A percentile compares a stretch with the other conserved stretches of the same genome.
phyloP scores from a whole-genome alignment of 306 rosid genomes.

The Rubus parviflorus region DNA sequence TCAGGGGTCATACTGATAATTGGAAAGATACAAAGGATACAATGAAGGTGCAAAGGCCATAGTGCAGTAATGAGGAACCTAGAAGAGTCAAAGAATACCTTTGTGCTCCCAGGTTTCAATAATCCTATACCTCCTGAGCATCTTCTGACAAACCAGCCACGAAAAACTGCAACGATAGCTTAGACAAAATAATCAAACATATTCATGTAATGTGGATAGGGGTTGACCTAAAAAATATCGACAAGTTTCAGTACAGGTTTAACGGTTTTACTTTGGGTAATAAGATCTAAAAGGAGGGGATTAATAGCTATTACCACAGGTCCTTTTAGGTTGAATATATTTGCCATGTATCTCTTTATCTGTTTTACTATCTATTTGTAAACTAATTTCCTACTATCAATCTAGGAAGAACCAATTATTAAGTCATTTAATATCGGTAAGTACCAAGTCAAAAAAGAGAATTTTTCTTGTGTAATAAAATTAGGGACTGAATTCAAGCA shows the following conservation, averaged over 20 bases:
- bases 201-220: background rate
- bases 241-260: background rate
- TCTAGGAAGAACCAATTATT: too few species aligned
- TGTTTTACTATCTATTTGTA: background rate
- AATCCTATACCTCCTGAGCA: slow-evolving; percentile 83
- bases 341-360: background rate
- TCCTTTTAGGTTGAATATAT: background rate
- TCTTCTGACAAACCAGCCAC: slow-evolving; percentile 90
- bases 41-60: slow-evolving; percentile 6
- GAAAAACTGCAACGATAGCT: slow-evolving; percentile 57
- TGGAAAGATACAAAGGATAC: background rate
- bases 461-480: too few species aligned
- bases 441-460: too few species aligned
- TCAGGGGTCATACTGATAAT: background rate
- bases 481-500: too few species aligned
- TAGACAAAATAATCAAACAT: slow-evolving; percentile 27
- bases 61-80: slow-evolving; percentile 20
- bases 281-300: background rate
- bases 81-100: slow-evolving; percentile 45
- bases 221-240: background rate
- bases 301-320: background rate
- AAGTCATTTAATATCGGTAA: too few species aligned
- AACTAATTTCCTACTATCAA: too few species aligned
- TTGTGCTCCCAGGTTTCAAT: slow-evolving; percentile 45
- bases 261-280: background rate